A percentile compares a stretch with the other conserved stretches of the same genome.
phyloP scores from a whole-genome alignment of 1,284 basidiomycete genomes.

The Cutaneotrichosporon mucoides region DNA sequence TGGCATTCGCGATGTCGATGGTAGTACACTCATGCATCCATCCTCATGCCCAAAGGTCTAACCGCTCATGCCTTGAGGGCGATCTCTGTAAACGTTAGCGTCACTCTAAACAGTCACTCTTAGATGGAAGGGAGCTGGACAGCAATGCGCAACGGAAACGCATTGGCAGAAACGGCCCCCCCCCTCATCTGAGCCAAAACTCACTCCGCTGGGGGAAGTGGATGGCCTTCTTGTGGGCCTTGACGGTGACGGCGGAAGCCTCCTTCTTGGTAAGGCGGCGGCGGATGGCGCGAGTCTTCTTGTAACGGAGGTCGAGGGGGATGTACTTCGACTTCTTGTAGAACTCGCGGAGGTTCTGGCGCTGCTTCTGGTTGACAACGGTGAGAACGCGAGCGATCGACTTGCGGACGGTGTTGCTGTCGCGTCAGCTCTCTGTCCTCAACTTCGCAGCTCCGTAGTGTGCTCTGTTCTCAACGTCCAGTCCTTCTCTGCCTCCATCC shows the following conservation, averaged over 20 bases:
- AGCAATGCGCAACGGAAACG: not conserved
- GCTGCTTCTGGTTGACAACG: constrained; percentile 97
- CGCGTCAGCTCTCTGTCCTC: constrained; percentile 4
- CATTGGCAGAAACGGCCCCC: not conserved
- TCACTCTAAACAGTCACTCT: too few species aligned
- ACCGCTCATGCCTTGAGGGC: constrained; percentile 47
- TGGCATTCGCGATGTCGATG: constrained; percentile 14
- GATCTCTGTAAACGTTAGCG: constrained; percentile 28
- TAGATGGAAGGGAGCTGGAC: not conserved
- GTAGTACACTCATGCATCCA: constrained; percentile 38
- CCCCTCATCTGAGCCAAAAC: constrained; percentile 9
- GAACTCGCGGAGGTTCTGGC: constrained; percentile 93
- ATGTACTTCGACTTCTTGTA: constrained; percentile 90
- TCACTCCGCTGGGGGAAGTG: constrained; percentile 71
- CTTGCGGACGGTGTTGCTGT: constrained; percentile 93
- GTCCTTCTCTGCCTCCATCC: not conserved
- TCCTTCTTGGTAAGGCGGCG: constrained; percentile 90
- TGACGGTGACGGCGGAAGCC: constrained; percentile 73
- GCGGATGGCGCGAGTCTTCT: constrained; percentile 99
- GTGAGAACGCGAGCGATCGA: constrained; percentile 98
- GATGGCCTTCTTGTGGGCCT: constrained; percentile 85
- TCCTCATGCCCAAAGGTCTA: constrained; percentile 18
- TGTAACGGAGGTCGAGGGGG: constrained; percentile 94
- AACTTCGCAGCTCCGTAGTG: not conserved
- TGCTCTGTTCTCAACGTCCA: not conserved